Conservation (phyloP, 768 basidiomycete species). For the Coprinopsis sp. region DNA sequence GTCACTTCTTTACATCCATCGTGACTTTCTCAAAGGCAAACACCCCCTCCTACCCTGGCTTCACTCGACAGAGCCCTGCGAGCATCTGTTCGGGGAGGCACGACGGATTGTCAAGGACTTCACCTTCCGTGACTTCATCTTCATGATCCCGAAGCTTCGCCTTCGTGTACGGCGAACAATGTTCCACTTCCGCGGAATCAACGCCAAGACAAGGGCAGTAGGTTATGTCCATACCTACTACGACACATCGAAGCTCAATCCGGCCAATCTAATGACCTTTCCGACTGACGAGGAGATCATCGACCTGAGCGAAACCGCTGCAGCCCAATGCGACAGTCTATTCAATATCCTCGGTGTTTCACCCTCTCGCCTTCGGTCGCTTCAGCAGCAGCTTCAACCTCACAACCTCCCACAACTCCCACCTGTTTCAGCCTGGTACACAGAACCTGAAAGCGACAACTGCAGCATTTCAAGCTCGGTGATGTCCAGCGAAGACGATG, state of each 20-base stretch:
- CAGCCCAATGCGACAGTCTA: neutral
- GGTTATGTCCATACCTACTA: slow-evolving; percentile 13
- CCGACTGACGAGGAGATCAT: neutral
- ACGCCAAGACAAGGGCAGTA: slow-evolving; percentile 1
- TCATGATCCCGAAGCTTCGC: slow-evolving; percentile 25
- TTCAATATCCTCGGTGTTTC: neutral
- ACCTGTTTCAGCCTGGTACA: no score
- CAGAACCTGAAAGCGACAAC: no score
- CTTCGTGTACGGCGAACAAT: neutral
- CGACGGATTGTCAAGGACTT: slow-evolving; percentile 32
- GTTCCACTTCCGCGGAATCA: neutral
- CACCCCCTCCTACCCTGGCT: slow-evolving; percentile 36
- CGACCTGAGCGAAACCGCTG: neutral
- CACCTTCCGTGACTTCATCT: slow-evolving; percentile 24
- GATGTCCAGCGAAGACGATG: no score
- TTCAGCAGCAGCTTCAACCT: no score
- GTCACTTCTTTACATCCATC: slow-evolving; percentile 27
- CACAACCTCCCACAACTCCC: no score
- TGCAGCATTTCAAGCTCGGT: no score
- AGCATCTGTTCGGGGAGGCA: slow-evolving; percentile 29
- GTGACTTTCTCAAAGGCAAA: slow-evolving; percentile 19
- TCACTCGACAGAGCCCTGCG: slow-evolving; percentile 28
- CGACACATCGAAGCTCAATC: slow-evolving; percentile 4
- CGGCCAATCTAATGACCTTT: neutral
- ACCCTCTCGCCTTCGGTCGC: neutral